phyloP scores from a whole-genome alignment of 2,329 filamentous ascomycete genomes.

The Dactylonectria macrodidyma region DNA sequence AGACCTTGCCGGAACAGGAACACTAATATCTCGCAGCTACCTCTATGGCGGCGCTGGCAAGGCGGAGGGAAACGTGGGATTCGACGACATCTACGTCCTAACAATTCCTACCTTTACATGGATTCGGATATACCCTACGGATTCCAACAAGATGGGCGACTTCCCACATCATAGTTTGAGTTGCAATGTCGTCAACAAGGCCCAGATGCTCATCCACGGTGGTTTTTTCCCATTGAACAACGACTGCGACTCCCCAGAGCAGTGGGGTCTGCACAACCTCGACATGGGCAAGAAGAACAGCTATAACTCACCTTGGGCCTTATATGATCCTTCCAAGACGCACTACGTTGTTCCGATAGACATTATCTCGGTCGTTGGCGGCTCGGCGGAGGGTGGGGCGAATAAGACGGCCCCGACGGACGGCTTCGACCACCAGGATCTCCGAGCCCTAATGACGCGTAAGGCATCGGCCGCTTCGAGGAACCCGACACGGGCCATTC shows the following conservation, averaged over 20 bases:
- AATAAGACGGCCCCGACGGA: conserved; percentile 63
- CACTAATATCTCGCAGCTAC: conserved; percentile 61
- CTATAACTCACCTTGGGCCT: conserved; percentile 63
- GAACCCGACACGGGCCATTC: conserved; percentile 4
- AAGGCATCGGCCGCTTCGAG: conserved; percentile 62
- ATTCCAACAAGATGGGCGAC: conserved; percentile 54
- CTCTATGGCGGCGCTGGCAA: conserved; percentile 72
- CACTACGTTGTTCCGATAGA: conserved; percentile 67
- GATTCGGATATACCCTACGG: conserved; percentile 67
- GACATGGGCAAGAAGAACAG: conserved; percentile 67
- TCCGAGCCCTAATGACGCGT: conserved; percentile 68
- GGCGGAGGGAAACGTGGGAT: conserved; percentile 62
- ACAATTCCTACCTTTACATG: conserved; percentile 74
- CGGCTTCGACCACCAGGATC: conserved; percentile 66
- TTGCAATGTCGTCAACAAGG: conserved; percentile 67
- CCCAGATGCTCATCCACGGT: conserved; percentile 75
- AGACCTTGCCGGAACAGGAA: background rate
- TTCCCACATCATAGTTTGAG: conserved; percentile 68
- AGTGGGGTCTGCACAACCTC: conserved; percentile 71
- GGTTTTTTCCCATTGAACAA: conserved; percentile 67
- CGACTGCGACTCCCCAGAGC: conserved; percentile 65
- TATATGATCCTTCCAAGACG: conserved; percentile 64
- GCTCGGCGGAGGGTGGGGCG: conserved; percentile 65
- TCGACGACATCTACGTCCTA: conserved; percentile 74
- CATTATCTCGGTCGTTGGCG: conserved; percentile 65